Evolutionary conservation across 176 grass and related monocot species (phyloP), one percentile per base, ranked within the genome.

Genomic region (Miscanthus lutarioriparius): DNA sequence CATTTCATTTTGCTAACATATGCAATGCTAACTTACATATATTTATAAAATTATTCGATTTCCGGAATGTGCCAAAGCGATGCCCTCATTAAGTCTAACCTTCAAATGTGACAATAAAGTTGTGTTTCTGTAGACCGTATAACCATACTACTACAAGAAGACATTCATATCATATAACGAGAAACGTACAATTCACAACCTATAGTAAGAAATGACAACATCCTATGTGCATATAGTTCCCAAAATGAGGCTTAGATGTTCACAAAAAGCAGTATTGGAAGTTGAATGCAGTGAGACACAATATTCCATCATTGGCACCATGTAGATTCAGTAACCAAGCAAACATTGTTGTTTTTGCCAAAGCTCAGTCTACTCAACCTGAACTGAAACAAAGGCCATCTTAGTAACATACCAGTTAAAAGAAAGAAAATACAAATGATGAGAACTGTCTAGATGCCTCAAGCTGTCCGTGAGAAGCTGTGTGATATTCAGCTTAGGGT

Each of bases 401-500:
- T 86, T 64, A 82, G 51, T 13, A 81, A 33, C 23, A 77, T 81
- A n/a, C 19, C 27, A 28, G 6, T 63, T 30, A 79, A 88, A 88
- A 63, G 47, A 49, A 81, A 41, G 40, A 64, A 76, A 35, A 85
- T 38, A 32, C 28, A 70, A 23, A 25, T 81, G 15, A 64, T 43
- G 39, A 75, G 40, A 89, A 81, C 77, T 81, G 70, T 63, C 39
- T 76, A 87, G 23, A 70, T 10, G 35, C 71, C 67, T 70, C 47
- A 82, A 28, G 28, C 6, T 45, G 23, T 20, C 62, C 36, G 37
- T 67, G 68, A 47, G 45, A 79, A 72, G 17, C 33, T 73, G 41
- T 58, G 37, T 56, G 67, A 61, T 37, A 41, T 54, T 65, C 53
- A 70, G 35, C 40, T 76, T 64, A 76, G 49, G 70, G 3, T 45